phyloP scores from a whole-genome alignment of 192 early-diverging fungal genomes.

The Haplosporangium gracile region DNA sequence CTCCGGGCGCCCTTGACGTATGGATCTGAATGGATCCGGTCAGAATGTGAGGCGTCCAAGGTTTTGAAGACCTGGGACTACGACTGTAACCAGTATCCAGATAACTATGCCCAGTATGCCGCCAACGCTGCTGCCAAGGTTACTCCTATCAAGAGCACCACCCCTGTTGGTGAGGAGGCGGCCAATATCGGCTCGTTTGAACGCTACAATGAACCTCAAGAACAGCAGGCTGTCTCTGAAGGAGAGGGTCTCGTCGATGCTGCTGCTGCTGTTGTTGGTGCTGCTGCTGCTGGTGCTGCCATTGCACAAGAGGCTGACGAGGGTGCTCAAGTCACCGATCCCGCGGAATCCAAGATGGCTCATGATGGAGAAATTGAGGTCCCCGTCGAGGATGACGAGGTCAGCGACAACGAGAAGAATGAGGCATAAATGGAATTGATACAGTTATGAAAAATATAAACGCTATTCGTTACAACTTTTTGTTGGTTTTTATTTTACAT shows the following conservation, averaged over 20 bases:
- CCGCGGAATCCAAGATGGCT: neutral
- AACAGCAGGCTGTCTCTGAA: neutral
- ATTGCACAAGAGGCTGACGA: constrained; percentile 1
- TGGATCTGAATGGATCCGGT: constrained; percentile 80
- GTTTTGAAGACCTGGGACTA: constrained; percentile 88
- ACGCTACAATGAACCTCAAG: neutral
- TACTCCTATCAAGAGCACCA: neutral
- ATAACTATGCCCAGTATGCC: constrained; percentile 31
- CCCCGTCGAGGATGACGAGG: neutral
- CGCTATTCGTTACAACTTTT: neutral
- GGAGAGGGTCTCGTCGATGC: neutral
- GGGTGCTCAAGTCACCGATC: constrained; percentile 18
- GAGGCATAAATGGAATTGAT: neutral
- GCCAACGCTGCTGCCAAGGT: neutral
- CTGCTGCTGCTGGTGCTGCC: constrained; percentile 4
- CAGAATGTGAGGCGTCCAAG: constrained; percentile 83
- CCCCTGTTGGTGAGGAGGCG: neutral
- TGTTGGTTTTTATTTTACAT: neutral
- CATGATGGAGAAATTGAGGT: constrained; percentile 15
- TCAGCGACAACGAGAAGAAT: neutral
- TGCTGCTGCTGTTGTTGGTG: constrained; percentile 6
- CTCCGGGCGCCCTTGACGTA: constrained; percentile 88
- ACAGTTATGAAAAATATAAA: neutral
- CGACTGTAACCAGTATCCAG: constrained; percentile 69
- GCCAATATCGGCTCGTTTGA: neutral